These are phyloP conservation scores for Penicillium sp. DNA, from an alignment of 2,329 filamentous ascomycete genomes.

Conservation along the genomic window DNA sequence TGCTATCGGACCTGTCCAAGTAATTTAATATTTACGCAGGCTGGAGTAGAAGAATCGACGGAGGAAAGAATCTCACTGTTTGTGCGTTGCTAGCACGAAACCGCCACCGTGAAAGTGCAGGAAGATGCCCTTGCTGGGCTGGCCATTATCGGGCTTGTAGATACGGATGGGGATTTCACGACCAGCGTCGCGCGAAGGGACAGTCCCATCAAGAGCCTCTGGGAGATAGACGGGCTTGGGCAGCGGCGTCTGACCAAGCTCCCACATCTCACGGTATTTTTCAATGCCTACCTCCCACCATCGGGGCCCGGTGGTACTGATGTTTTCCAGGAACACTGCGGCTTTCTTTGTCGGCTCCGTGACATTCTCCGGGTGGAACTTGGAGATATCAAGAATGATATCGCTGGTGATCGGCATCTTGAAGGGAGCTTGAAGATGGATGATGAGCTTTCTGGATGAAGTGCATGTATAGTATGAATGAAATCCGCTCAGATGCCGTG, in stretches of 20 bases:
- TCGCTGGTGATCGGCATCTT: background rate
- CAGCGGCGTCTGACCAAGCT: constrained; percentile 53
- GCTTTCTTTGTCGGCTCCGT: background rate
- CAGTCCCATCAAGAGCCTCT: constrained; percentile 45
- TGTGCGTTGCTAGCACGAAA: constrained; percentile 36
- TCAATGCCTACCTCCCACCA: constrained; percentile 57
- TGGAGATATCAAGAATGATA: background rate
- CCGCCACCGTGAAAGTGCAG: constrained; percentile 58
- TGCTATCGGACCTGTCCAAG: constrained; percentile 42
- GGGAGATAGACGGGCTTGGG: constrained; percentile 49
- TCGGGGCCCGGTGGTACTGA: constrained; percentile 45
- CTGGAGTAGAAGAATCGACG: too few species aligned
- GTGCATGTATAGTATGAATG: background rate
- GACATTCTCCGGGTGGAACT: background rate
- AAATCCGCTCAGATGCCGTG: background rate
- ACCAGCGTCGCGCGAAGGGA: constrained; percentile 54
- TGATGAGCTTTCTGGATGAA: background rate
- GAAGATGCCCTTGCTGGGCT: constrained; percentile 45
- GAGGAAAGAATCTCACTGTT: background rate
- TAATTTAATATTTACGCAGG: background rate
- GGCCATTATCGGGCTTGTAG: constrained; percentile 50
- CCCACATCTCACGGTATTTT: constrained; percentile 55
- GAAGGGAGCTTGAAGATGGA: background rate
- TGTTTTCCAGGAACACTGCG: constrained; percentile 17
- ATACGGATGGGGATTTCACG: constrained; percentile 54